Percentiles rank a stretch among this genome's conserved stretches.
Conservation (phyloP, 371 early-diverging fungal genomes). For the Mortierella sp. region DNA sequence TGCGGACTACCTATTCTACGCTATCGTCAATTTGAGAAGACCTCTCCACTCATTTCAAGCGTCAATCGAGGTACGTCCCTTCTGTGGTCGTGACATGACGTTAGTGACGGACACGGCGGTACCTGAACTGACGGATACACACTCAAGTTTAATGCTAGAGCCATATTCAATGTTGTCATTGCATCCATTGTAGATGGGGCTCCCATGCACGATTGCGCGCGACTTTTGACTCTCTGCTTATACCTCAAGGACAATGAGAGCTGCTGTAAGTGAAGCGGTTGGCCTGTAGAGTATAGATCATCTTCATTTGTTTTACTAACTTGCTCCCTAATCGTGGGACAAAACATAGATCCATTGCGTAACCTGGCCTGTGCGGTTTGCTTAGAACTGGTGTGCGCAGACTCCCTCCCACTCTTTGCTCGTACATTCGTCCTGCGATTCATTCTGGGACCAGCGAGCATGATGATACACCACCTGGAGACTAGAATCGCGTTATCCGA, state of each 20-base stretch:
- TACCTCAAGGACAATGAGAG: constrained; percentile 29
- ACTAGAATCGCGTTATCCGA: constrained; percentile 25
- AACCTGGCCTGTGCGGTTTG: constrained; percentile 12
- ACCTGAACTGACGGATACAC: too few species aligned
- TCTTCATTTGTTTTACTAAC: neutral
- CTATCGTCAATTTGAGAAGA: constrained; percentile 19
- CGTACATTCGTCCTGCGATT: constrained; percentile 22
- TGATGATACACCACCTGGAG: constrained; percentile 40
- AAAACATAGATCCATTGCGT: constrained; percentile 37
- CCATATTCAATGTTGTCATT: constrained; percentile 33
- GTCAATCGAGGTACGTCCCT: constrained; percentile 17
- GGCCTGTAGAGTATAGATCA: neutral
- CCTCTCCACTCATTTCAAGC: constrained; percentile 11
- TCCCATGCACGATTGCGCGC: constrained; percentile 9
- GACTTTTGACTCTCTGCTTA: constrained; percentile 27
- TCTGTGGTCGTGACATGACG: neutral
- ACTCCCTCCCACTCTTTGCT: constrained; percentile 18
- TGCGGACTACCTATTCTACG: constrained; percentile 16
- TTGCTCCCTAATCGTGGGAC: too few species aligned
- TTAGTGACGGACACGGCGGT: too few species aligned
- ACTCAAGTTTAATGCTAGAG: constrained; percentile 32
- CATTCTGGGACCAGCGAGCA: constrained; percentile 37
- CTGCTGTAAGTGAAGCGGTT: constrained; percentile 22
- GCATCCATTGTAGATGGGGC: constrained; percentile 33
- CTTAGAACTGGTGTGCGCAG: constrained; percentile 16